Conservation (phyloP, 495 filamentous ascomycete genomes). For the Lindgomyces ingoldianus region DNA sequence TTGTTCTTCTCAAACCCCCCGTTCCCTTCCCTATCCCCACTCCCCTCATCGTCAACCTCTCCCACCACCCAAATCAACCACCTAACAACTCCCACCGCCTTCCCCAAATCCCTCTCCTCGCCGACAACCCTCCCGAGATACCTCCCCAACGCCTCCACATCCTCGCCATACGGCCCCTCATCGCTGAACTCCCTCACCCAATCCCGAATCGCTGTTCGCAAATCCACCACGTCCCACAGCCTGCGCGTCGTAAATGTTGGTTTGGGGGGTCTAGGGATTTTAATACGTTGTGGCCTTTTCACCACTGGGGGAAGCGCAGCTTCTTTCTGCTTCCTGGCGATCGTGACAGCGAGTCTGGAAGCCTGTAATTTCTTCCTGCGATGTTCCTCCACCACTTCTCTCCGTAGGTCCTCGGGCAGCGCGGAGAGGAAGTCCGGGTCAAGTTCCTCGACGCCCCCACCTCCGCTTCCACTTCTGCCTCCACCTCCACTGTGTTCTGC, state of each 20-base stretch:
- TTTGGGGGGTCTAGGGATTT: conserved; percentile 51
- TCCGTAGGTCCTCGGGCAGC: conserved; percentile 75
- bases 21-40: conserved; percentile 21
- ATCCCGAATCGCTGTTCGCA: conserved; percentile 60
- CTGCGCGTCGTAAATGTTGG: conserved; percentile 68
- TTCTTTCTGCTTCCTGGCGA: neutral
- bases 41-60: conserved; percentile 45
- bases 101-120: conserved; percentile 75
- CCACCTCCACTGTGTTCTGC: neutral
- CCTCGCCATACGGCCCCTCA: conserved; percentile 72
- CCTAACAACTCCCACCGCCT: conserved; percentile 64
- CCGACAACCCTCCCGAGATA: conserved; percentile 69
- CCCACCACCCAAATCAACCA: conserved; percentile 75
- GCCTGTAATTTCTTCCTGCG: conserved; percentile 53
- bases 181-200: conserved; percentile 68
- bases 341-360: conserved; percentile 42
- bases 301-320: neutral
- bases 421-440: conserved; percentile 76
- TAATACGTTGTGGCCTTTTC: neutral
- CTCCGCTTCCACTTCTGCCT: neutral
- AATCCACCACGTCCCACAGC: conserved; percentile 56
- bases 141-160: conserved; percentile 67
- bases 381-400: conserved; percentile 74
- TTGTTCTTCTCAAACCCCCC: conserved; percentile 41
- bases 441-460: conserved; percentile 46